A percentile compares a stretch with the other conserved stretches of the same genome.
These are phyloP conservation scores for Zasmidium citrigriseum DNA, from an alignment of 2,329 filamentous ascomycete genomes.

Conservation along the genomic window DNA sequence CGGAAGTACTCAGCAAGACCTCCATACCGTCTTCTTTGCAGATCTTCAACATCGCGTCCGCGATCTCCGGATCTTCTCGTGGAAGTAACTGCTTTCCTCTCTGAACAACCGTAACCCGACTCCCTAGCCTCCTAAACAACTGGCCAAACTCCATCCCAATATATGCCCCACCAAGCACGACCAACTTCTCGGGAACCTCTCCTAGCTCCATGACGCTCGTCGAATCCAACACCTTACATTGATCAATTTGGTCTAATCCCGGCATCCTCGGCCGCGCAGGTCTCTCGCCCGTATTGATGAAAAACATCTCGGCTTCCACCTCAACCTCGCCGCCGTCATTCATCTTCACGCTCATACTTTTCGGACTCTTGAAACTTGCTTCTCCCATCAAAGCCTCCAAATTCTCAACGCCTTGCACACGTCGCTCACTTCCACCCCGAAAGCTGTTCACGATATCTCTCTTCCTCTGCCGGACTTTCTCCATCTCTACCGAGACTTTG, in stretches of 20 bases:
- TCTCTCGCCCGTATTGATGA: not conserved
- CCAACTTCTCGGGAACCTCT: not conserved
- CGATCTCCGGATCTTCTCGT: not conserved
- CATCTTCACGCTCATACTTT: not conserved
- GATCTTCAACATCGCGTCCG: not conserved
- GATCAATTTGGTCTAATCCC: not conserved
- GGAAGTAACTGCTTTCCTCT: not conserved
- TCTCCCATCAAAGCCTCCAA: not conserved
- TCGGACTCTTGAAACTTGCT: not conserved
- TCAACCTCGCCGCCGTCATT: not conserved
- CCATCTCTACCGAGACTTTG: not conserved
- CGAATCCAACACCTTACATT: not conserved
- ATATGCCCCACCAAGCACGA: not conserved
- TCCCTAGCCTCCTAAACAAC: not conserved
- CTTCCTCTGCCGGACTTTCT: not conserved
- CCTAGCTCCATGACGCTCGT: not conserved
- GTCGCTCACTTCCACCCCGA: not conserved
- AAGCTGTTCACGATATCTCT: not conserved
- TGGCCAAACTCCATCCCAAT: not conserved
- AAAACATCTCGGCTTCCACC: not conserved
- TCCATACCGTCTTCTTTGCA: not conserved
- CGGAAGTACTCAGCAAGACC: not conserved
- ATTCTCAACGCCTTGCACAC: not conserved
- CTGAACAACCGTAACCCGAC: not conserved
- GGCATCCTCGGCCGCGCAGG: not conserved